Base-by-base conservation (phyloP, 1,139 yeast species). In the Hemisphaericaspora lyxosophila region DNA sequence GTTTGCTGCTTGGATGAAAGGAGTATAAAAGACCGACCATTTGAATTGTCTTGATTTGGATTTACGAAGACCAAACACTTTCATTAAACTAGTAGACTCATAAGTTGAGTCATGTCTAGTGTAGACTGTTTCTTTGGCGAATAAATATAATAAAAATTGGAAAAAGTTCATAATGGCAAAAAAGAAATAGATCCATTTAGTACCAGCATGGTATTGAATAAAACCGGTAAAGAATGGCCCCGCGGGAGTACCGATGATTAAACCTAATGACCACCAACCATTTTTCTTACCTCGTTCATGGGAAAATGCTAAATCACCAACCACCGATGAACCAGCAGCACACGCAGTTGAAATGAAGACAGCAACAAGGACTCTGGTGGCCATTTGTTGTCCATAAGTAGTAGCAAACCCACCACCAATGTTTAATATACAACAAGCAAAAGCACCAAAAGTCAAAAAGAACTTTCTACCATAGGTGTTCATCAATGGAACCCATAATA, bases 181-280 rank as follows among this genome's bases (percentile, higher is more conserved):
- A 12, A 41, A 38, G 30, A 40, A 46, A 26, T 38, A 49, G 9
- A 47, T 42, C 51, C 51, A 46, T 33, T 40, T 44, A 11, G 47
- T 41, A 14, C 48, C 44, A n/a, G 39, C 48, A 34, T 44, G 48
- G 9, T 44, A 36, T 33, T 40, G 43, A 20, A 45, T 45, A 26
- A 50, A 50, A 11, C 54, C 54, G 29, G 48, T 42, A n/a, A 50
- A 26, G 37, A 50, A 47, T 4, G 53, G 51, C n/a, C 54, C 53
- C 8, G 34, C 36, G n/a, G 50, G 45, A 24, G 54, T 50, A 16
- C 54, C 54, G 15, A 48, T 31, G 28, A 47, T 42, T 11, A 42
- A 39, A 5, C 42, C 50, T 8, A 48, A 15, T n/a, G 50, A 42
- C 54, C 54, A 50, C 50, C 50, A 46, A 11, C 53, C 54, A 30